These are phyloP conservation scores for Phytophthora citrophthora DNA, from an alignment of 352 stramenopile species.

Conservation along the genomic window DNA sequence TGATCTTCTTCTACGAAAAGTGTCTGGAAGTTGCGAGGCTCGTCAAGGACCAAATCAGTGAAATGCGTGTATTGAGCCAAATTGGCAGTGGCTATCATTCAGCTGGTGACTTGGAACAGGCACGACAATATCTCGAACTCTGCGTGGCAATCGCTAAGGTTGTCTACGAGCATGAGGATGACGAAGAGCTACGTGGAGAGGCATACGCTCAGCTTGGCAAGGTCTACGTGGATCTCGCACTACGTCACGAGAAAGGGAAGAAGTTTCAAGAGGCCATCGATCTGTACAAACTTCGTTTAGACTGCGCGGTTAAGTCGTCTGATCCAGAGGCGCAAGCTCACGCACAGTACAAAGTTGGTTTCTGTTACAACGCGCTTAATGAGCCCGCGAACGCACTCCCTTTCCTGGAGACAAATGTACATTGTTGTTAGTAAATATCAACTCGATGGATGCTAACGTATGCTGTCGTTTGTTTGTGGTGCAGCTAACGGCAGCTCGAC, in stretches of 20 bases:
- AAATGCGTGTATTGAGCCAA: conserved; percentile 88
- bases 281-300: conserved; percentile 77
- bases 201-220: conserved; percentile 73
- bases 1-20: conserved; percentile 95
- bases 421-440: conserved; percentile 4
- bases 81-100: conserved; percentile 85
- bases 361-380: conserved; percentile 72
- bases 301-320: conserved; percentile 69
- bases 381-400: conserved; percentile 73
- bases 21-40: conserved; percentile 91
- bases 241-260: conserved; percentile 45
- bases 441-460: background rate
- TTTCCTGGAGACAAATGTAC: conserved; percentile 86
- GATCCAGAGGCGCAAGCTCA: conserved; percentile 63
- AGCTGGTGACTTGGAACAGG: conserved; percentile 72
- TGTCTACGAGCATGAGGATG: conserved; percentile 75
- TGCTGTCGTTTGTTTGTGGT: conserved; percentile 5
- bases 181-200: conserved; percentile 56
- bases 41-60: conserved; percentile 83
- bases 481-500: conserved; percentile 63
- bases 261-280: conserved; percentile 63
- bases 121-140: conserved; percentile 83
- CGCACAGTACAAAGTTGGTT: conserved; percentile 80
- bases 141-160: conserved; percentile 77
- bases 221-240: conserved; percentile 77